Base-by-base conservation (phyloP, 805 yeast species). In the Kluyveromyces lactis region DNA sequence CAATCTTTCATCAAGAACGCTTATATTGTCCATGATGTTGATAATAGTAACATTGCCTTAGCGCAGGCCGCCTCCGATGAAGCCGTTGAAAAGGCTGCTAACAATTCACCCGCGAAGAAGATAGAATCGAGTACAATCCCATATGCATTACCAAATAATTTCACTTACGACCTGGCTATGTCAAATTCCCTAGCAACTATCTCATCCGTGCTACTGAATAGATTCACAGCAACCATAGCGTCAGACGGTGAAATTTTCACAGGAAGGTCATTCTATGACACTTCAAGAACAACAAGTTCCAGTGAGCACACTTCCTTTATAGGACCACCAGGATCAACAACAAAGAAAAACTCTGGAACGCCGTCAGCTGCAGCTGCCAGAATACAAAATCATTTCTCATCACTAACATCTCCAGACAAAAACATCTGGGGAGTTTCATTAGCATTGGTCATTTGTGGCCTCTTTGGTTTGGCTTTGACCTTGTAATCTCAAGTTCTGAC, bases 11-110 rank as follows among this genome's bases (percentile, higher is more conserved):
- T 82, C 34, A 64, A 64, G 38, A 63, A 68, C 34, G 58, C 71
- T 6, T 81, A 74, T 51, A 42, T 81, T 28, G 89, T 80, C 0
- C 78, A 79, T 28, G 86, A 82, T 55, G 67, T 75, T 45, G 86
- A 71, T 12, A 74, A 73, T 15, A 55, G 64, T 18, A 61, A 62
- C 17, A 52, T 81, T 19, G 92, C 81, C 0, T 36, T 82, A 36
- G 84, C 77, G 1, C 69, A 69, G 34, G 66, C 79, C 2, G 64
- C 65, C 40, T 43, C 26, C n/a, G 11, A 16, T 17, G 32, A 26
- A 10, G 27, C 7, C 6, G 18, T 18, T 13, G 31, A 35, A 4
- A 28, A 13, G 3, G 15, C 17, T 9, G 10, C 10, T 4, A 11
- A 13, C 24, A 9, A 23, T 17, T 16, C 35, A 27, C 33, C 38